Percentiles rank a stretch among this genome's conserved stretches.
These are phyloP conservation scores for Phytomonas francai DNA, from an alignment of 208 protist genomes.

Conservation along the genomic window DNA sequence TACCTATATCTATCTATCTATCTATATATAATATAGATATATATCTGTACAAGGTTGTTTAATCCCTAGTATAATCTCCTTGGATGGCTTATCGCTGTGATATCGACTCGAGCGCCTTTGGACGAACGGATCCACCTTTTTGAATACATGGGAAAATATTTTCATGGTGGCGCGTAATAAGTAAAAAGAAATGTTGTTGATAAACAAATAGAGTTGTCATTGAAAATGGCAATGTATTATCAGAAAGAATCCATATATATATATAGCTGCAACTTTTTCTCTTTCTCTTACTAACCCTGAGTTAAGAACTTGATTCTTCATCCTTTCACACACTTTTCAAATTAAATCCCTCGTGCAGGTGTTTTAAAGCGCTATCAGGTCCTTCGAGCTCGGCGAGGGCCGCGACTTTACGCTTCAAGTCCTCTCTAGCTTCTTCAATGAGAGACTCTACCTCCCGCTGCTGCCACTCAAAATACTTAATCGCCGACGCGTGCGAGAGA, in stretches of 20 bases:
- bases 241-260: background rate
- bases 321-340: slow-evolving; percentile 25
- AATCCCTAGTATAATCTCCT: background rate
- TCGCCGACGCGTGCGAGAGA: slow-evolving; percentile 33
- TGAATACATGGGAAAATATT: background rate
- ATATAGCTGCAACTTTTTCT: background rate
- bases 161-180: background rate
- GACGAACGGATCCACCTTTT: background rate
- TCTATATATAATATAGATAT: background rate
- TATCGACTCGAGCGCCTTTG: background rate
- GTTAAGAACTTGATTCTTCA: background rate
- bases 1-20: too few species aligned
- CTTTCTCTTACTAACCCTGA: background rate
- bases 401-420: slow-evolving; percentile 74
- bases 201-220: background rate
- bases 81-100: background rate
- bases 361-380: slow-evolving; percentile 56
- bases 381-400: slow-evolving; percentile 68
- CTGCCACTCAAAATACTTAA: slow-evolving; percentile 56
- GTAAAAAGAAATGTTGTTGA: background rate
- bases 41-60: background rate
- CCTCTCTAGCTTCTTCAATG: slow-evolving; percentile 49
- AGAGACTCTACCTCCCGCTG: slow-evolving; percentile 45
- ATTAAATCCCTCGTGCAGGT: slow-evolving; percentile 66
- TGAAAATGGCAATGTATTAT: background rate